phyloP scores from a whole-genome alignment of 2,329 filamentous ascomycete genomes.

The Fusarium siculi region DNA sequence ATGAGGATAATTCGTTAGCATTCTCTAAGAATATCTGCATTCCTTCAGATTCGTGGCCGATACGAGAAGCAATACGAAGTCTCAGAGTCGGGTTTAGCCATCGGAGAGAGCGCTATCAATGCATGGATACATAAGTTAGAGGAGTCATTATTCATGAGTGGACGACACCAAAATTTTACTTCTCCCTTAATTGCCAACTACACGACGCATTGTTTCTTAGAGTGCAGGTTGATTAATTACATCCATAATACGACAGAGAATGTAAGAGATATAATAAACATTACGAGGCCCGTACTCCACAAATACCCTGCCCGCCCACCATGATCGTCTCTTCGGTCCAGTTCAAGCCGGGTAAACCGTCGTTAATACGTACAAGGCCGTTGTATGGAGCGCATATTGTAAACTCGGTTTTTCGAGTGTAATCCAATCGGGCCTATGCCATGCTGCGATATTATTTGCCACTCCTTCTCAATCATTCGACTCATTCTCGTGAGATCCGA shows the following conservation, averaged over 20 bases:
- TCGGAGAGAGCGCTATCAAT: constrained; percentile 1
- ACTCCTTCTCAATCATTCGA: not conserved
- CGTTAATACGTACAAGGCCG: not conserved
- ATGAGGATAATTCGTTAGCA: not conserved
- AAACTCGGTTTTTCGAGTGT: not conserved
- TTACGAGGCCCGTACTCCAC: constrained; percentile 5
- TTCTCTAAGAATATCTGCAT: not conserved
- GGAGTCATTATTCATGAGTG: not conserved
- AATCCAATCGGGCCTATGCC: not conserved
- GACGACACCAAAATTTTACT: not conserved
- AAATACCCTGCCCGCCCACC: not conserved
- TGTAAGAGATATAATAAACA: not conserved
- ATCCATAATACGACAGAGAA: not conserved
- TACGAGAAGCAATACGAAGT: not conserved
- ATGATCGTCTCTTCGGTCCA: constrained; percentile 11
- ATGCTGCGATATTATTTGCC: not conserved
- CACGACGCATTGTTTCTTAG: not conserved
- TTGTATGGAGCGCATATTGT: constrained; percentile 24
- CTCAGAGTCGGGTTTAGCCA: not conserved
- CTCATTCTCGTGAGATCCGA: not conserved
- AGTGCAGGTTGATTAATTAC: not conserved
- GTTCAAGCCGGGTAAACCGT: not conserved
- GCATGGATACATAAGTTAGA: not conserved
- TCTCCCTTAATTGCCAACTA: not conserved
- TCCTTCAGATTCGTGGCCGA: not conserved